Evolutionary conservation across 441 rosid species (phyloP), one percentile per base, ranked within the genome.

Genomic region (Isatis lusitanica): DNA sequence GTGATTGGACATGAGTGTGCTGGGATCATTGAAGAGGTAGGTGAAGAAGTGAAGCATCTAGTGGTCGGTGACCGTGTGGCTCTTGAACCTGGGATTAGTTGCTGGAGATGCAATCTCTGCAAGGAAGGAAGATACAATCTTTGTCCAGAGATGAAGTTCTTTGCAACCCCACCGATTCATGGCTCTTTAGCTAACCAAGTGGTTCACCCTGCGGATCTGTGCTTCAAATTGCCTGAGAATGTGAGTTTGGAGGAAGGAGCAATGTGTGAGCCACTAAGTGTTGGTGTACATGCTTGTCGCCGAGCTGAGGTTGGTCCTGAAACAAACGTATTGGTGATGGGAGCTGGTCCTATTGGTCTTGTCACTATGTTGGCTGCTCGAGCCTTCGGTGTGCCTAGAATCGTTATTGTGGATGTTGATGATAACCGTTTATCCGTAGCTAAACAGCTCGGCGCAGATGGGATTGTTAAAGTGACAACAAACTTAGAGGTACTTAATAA

Each of bases 231-330:
- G 71, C 97, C 97, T 1, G 95, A 88, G 10, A 84, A 87, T 68
- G 90, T 95, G 75, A 91, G 90, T 84, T 75, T 95, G 84, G 97
- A 93, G 83, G 97, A 91, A 84, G 97, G 97, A 62, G 97, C 97
- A 47, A 93, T 93, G 97, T 93, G 98, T 36, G 97, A 91, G 81
- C 97, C 98, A 35, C 75, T 86, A 18, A 93, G 97, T 74, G 94
- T 95, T 33, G 97, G 97, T 44, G 95, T 88, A 30, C 96, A 95
- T 74, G 97, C 98, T 47, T 93, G 99, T 70, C 87, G 90, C 18
- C 81, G 92, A 68, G 99, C 97, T 72, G 76, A 83, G 68, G 70
- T 91, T 40, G 85, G 92, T 50, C 97, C 97, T 5, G 96, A 85
- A 70, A 91, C 90, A 42, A 90, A 78, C 28, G 90, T 91, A 0